These are phyloP conservation scores for Xylogone sp. DNA, from an alignment of 2,329 filamentous ascomycete genomes.

Conservation along the genomic window DNA sequence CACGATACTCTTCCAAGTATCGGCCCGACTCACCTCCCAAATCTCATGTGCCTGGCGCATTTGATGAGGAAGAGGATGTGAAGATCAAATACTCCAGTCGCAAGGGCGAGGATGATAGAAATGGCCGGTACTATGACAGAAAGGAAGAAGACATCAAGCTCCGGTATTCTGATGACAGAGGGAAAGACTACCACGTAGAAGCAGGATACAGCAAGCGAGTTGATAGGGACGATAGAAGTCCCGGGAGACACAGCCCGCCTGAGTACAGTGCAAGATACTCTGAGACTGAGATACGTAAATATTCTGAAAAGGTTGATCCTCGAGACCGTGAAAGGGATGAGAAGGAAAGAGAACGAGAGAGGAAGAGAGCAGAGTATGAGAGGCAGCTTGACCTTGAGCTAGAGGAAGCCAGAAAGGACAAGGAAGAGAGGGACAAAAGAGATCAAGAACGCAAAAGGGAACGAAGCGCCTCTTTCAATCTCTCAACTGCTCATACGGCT, in stretches of 20 bases:
- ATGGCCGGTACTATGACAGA: conserved; percentile 6
- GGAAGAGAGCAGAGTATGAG: conserved; percentile 23
- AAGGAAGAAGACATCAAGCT: conserved; percentile 4
- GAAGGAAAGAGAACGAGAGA: conserved; percentile 20
- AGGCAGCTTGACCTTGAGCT: conserved; percentile 18
- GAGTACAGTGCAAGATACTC: conserved; percentile 17
- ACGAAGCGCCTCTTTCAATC: conserved; percentile 22
- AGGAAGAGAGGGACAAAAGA: neutral
- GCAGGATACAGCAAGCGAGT: conserved; percentile 3
- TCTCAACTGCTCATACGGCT: conserved; percentile 15
- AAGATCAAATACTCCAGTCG: too few relatives aligned
- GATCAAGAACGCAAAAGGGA: conserved; percentile 8
- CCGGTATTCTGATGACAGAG: conserved; percentile 9
- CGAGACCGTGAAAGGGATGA: conserved; percentile 17
- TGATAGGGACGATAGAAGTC: conserved; percentile 23
- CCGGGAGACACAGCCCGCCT: conserved; percentile 21
- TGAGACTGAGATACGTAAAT: conserved; percentile 29
- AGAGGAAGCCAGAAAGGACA: neutral
- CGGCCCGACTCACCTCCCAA: neutral
- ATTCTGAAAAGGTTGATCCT: conserved; percentile 15
- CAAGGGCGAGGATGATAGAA: neutral
- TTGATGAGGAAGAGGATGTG: neutral
- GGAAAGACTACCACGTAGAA: conserved; percentile 16
- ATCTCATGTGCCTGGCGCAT: conserved; percentile 1
- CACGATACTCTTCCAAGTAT: conserved; percentile 1